Conservation (phyloP, 2,329 filamentous ascomycete genomes). For the Leptographium radiaticola region DNA sequence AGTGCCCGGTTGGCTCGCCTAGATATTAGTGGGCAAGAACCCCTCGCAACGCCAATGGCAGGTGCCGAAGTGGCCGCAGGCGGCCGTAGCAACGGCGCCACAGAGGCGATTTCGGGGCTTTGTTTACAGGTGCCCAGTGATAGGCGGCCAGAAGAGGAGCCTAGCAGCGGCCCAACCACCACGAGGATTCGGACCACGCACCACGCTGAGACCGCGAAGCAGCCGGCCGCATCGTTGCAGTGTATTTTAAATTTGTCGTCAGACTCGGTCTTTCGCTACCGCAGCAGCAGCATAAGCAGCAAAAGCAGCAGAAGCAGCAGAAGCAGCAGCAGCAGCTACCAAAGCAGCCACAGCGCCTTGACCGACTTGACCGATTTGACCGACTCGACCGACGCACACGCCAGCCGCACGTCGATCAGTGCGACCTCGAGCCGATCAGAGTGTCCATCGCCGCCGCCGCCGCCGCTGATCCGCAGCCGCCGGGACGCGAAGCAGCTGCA, state of each 20-base stretch:
- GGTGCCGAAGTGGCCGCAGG: neutral
- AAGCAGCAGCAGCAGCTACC: neutral
- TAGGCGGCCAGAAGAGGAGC: neutral
- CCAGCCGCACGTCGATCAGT: no score
- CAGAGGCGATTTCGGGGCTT: neutral
- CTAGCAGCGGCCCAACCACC: neutral
- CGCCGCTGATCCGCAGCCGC: conserved; percentile 22
- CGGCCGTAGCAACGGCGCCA: neutral
- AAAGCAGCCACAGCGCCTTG: neutral
- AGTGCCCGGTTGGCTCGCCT: no score
- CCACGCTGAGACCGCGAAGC: neutral
- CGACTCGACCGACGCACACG: no score
- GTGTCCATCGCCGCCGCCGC: conserved; percentile 10
- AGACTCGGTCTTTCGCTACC: neutral
- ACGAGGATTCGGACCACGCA: neutral
- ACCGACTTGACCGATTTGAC: no score
- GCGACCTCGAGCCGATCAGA: neutral
- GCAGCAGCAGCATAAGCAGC: neutral
- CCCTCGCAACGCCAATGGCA: neutral
- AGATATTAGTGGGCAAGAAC: neutral
- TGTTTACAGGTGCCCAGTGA: neutral
- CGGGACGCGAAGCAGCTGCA: conserved; percentile 36
- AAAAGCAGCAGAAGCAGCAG: neutral
- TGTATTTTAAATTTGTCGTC: neutral
- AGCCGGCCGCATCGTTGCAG: neutral